Percentiles rank a stretch among this genome's conserved stretches.
These are phyloP conservation scores for Adansonia gregorii DNA, from an alignment of 441 rosid species.

Conservation along the genomic window DNA sequence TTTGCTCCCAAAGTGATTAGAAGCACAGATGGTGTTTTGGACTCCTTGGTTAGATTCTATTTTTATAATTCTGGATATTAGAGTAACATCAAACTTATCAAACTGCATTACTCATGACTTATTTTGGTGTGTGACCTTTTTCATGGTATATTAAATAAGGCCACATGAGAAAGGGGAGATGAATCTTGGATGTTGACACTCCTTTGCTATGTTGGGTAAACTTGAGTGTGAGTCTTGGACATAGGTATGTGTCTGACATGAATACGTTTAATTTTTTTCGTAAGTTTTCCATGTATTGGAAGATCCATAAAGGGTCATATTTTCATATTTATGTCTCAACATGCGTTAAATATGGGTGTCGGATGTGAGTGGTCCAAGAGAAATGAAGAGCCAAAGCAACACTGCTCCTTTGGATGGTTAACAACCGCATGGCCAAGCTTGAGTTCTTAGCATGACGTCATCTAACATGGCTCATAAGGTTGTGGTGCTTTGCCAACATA, in stretches of 20 bases:
- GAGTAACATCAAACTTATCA: slow-evolving; percentile 19
- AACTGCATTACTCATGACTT: neutral
- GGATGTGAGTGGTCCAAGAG: too few species aligned
- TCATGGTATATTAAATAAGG: slow-evolving; percentile 17
- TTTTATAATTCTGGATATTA: neutral
- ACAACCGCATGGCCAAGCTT: neutral
- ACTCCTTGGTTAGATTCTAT: slow-evolving; percentile 45
- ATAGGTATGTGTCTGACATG: too few species aligned
- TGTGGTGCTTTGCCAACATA: slow-evolving; percentile 20
- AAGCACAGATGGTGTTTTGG: slow-evolving; percentile 33
- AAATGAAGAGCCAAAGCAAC: too few species aligned
- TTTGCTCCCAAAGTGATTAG: slow-evolving; percentile 78
- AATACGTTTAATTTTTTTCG: too few species aligned
- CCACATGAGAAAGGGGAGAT: neutral
- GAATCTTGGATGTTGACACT: neutral
- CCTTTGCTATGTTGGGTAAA: too few species aligned
- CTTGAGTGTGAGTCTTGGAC: too few species aligned
- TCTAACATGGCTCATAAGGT: neutral
- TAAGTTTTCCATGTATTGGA: too few species aligned
- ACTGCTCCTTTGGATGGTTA: too few species aligned
- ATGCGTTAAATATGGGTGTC: too few species aligned
- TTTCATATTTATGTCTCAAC: too few species aligned
- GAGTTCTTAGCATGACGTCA: neutral
- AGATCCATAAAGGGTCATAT: too few species aligned
- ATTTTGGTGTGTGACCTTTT: slow-evolving; percentile 15